These are phyloP conservation scores for Aureobasidium sp. DNA, from an alignment of 2,329 filamentous ascomycete species.

Conservation along the genomic window DNA sequence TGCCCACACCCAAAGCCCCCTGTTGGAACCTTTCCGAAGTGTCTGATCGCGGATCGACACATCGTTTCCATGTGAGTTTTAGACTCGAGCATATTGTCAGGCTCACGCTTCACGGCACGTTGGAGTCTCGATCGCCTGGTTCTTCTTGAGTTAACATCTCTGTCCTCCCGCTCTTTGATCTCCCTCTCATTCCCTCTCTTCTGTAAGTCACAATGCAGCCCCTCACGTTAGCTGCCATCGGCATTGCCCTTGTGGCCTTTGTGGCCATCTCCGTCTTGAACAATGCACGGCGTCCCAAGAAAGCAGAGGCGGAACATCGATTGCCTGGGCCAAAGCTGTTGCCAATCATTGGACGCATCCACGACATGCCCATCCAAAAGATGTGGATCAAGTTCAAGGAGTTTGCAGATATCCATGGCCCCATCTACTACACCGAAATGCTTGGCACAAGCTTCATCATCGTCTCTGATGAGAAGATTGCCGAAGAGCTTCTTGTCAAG, in stretches of 20 bases:
- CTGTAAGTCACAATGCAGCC: constrained; percentile 29
- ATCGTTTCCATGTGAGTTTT: constrained; percentile 5
- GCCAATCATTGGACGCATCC: constrained; percentile 31
- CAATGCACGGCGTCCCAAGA: constrained; percentile 27
- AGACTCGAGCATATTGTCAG: constrained; percentile 6
- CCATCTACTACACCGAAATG: constrained; percentile 28
- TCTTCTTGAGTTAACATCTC: constrained; percentile 8
- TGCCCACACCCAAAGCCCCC: constrained; percentile 2
- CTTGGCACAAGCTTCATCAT: constrained; percentile 37
- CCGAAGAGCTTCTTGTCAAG: constrained; percentile 46
- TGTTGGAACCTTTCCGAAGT: constrained; percentile 1
- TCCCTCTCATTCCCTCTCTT: not conserved
- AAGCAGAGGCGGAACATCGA: constrained; percentile 25
- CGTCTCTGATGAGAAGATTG: constrained; percentile 44
- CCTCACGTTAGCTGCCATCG: constrained; percentile 29
- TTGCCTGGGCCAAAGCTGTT: constrained; percentile 33
- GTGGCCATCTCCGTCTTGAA: constrained; percentile 26
- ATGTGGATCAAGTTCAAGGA: constrained; percentile 47
- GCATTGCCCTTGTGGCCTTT: constrained; percentile 31
- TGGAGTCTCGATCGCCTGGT: not conserved
- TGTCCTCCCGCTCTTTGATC: not conserved
- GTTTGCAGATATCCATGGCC: constrained; percentile 28
- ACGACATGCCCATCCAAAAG: constrained; percentile 40
- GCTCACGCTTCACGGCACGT: constrained; percentile 7
- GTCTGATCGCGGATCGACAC: constrained; percentile 4